These are phyloP conservation scores for Gonapodya sp. DNA, from an alignment of 192 early-diverging fungal genomes.

Conservation along the genomic window DNA sequence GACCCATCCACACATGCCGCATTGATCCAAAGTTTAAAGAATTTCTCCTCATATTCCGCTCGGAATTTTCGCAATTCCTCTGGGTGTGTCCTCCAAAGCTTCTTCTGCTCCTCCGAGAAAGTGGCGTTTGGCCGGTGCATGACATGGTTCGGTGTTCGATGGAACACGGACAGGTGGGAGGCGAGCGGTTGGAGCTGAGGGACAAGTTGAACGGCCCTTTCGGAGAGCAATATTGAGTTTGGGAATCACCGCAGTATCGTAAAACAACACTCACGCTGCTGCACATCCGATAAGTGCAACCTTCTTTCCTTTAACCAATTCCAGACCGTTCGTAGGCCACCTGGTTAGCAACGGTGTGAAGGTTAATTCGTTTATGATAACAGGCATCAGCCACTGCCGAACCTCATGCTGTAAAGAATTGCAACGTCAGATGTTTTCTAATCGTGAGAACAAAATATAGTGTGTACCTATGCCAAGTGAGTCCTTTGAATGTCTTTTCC, in stretches of 20 bases:
- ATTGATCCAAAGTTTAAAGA: constrained; percentile 3
- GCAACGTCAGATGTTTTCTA: neutral
- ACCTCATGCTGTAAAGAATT: neutral
- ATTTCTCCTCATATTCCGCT: neutral
- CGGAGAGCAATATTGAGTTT: neutral
- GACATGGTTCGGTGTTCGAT: constrained; percentile 10
- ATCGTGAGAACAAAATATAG: too few species aligned
- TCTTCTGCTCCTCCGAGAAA: constrained; percentile 7
- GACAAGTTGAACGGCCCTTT: constrained; percentile 8
- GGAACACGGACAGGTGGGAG: constrained; percentile 7
- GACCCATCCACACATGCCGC: neutral
- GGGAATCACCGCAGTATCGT: too few species aligned
- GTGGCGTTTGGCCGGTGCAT: neutral
- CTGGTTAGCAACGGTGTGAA: neutral
- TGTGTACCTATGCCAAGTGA: neutral
- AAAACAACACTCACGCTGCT: neutral
- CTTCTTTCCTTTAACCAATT: neutral
- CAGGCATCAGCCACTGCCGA: neutral
- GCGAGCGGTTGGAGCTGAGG: neutral
- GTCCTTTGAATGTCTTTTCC: constrained; percentile 4
- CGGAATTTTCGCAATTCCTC: neutral
- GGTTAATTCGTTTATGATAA: neutral
- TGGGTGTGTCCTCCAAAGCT: neutral
- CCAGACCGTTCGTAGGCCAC: constrained; percentile 6
- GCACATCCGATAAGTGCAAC: constrained; percentile 8